These are phyloP conservation scores for Cyberlindnera nakhonratchasimensis DNA, from an alignment of 805 yeast species.

Conservation along the genomic window DNA sequence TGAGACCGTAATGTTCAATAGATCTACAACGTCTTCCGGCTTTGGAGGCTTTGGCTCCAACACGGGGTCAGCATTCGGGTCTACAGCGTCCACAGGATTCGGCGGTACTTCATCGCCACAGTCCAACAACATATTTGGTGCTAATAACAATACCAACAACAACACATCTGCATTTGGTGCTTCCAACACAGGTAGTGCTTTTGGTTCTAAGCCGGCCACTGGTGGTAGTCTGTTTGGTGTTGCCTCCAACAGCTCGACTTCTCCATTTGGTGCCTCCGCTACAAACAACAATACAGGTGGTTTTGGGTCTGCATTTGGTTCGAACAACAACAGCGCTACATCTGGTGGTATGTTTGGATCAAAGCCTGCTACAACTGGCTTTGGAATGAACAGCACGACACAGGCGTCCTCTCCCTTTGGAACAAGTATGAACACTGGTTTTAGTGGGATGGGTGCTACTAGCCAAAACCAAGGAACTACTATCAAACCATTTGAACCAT, in stretches of 20 bases:
- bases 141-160: slow-evolving; percentile 27
- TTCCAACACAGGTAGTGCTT: slow-evolving; percentile 10
- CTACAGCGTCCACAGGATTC: slow-evolving; percentile 21
- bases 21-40: slow-evolving; percentile 24
- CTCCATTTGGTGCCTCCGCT: slow-evolving; percentile 31
- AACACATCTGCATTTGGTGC: slow-evolving; percentile 29
- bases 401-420: slow-evolving; percentile 42
- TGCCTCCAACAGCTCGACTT: slow-evolving; percentile 23
- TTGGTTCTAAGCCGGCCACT: slow-evolving; percentile 28
- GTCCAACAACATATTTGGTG: slow-evolving; percentile 39
- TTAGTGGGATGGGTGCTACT: slow-evolving; percentile 24
- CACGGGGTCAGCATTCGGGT: slow-evolving; percentile 30
- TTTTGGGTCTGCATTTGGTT: slow-evolving; percentile 37
- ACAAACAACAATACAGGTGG: slow-evolving; percentile 32
- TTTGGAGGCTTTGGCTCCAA: slow-evolving; percentile 35
- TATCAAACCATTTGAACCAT: slow-evolving; percentile 63
- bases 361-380: slow-evolving; percentile 27
- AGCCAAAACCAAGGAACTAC: slow-evolving; percentile 63
- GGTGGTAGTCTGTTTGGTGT: slow-evolving; percentile 25
- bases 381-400: slow-evolving; percentile 22
- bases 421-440: slow-evolving; percentile 16
- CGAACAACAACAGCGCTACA: slow-evolving; percentile 25
- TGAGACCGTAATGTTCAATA: slow-evolving; percentile 25
- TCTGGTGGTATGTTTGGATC: slow-evolving; percentile 41
- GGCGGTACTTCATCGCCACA: slow-evolving; percentile 28